Evolutionary conservation across 108 stramenopile genomes (phyloP).

Genomic region (Skeletonema tropicum): DNA sequence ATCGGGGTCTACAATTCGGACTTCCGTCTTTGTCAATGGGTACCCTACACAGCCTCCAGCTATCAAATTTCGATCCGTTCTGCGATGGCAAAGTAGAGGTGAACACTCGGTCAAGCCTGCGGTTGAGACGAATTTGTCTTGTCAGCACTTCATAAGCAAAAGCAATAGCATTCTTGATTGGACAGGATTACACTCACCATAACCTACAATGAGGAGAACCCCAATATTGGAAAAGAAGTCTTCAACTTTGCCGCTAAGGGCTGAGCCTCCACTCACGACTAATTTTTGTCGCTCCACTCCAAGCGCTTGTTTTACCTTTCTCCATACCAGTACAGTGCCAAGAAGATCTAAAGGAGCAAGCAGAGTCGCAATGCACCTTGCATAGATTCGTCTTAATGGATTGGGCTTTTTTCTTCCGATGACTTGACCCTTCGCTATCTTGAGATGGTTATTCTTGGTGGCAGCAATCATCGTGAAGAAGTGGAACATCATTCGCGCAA

Average conservation of each 20-base stretch:
- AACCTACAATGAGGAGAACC: neutral
- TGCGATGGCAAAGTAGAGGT: constrained; percentile 56
- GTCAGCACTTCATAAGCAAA: neutral
- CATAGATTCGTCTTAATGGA: constrained; percentile 19
- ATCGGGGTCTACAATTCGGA: constrained; percentile 60
- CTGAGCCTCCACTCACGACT: constrained; percentile 53
- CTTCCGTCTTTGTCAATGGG: constrained; percentile 53
- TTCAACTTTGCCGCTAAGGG: constrained; percentile 44
- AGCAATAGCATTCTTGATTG: neutral
- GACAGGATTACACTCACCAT: neutral
- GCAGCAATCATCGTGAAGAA: constrained; percentile 28
- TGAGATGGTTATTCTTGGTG: constrained; percentile 29
- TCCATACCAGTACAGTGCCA: constrained; percentile 55
- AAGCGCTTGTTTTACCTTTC: constrained; percentile 51
- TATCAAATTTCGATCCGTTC: constrained; percentile 50
- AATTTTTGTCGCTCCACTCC: constrained; percentile 51
- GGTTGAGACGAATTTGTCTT: neutral
- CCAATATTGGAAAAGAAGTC: constrained; percentile 55
- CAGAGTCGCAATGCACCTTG: constrained; percentile 14
- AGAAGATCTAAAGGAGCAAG: constrained; percentile 29
- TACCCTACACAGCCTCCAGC: constrained; percentile 64
- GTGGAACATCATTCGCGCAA: constrained; percentile 17
- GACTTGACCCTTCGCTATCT: constrained; percentile 36
- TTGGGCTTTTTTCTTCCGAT: constrained; percentile 26
- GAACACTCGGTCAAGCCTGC: constrained; percentile 21